These are phyloP conservation scores for Eucalyptus lansdowneana DNA, from an alignment of 345 rosid genomes.

Conservation along the genomic window DNA sequence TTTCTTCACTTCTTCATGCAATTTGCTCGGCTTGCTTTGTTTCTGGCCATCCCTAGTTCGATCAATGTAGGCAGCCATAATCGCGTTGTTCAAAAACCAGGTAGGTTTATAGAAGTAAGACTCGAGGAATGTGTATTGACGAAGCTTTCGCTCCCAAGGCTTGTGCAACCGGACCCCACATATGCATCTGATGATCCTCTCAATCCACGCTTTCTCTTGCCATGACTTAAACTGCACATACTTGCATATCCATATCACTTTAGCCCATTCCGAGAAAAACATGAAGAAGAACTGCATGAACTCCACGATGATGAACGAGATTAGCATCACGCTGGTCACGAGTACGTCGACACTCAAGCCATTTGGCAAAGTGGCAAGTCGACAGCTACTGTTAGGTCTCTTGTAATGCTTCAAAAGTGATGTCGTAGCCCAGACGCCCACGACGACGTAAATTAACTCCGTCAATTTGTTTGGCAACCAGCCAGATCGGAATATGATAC, in stretches of 20 bases:
- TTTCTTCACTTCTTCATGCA: too few relatives aligned
- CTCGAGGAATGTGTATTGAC: too few relatives aligned
- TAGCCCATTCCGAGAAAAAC: background rate
- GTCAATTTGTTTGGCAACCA: fast-evolving
- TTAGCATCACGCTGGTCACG: background rate
- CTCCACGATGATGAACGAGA: background rate
- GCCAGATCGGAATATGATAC: background rate
- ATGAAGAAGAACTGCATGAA: background rate
- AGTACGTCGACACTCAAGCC: background rate
- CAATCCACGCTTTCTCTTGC: background rate
- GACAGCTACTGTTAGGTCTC: background rate
- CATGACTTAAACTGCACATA: background rate
- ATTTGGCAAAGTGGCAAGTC: background rate
- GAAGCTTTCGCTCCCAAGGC: too few relatives aligned
- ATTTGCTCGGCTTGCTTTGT: too few relatives aligned
- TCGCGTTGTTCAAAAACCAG: too few relatives aligned
- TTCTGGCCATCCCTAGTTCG: too few relatives aligned
- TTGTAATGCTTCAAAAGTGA: background rate
- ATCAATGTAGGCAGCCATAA: too few relatives aligned
- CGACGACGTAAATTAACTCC: background rate
- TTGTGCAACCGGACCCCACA: background rate
- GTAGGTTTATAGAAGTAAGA: too few relatives aligned
- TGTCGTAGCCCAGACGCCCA: background rate
- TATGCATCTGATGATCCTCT: background rate
- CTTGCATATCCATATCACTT: background rate